phyloP scores from a whole-genome alignment of 192 early-diverging fungal species.

The Dissophora ornata region DNA sequence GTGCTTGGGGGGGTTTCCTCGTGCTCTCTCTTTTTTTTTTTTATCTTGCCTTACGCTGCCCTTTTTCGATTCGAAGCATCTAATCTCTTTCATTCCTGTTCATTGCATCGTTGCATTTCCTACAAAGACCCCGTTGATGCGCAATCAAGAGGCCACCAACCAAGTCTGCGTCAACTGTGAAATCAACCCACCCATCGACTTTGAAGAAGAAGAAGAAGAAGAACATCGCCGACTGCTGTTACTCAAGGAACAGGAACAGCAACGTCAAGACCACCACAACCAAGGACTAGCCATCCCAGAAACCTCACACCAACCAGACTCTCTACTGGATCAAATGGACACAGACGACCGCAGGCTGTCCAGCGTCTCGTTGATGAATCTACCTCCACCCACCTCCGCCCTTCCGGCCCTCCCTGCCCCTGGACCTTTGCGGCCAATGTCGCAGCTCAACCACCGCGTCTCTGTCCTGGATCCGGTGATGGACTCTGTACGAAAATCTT shows the following conservation, averaged over 20 bases:
- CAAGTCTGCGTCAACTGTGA: constrained; percentile 44
- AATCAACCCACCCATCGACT: constrained; percentile 40
- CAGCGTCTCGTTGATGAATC: background rate
- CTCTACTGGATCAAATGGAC: too few relatives aligned
- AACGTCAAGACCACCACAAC: background rate
- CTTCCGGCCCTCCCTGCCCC: constrained; percentile 5
- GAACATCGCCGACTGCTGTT: background rate
- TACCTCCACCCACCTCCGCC: constrained; percentile 9
- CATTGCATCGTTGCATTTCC: too few relatives aligned
- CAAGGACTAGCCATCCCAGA: background rate
- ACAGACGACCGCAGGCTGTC: too few relatives aligned
- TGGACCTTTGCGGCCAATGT: background rate
- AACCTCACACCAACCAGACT: too few relatives aligned
- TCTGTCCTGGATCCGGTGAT: constrained; percentile 31
- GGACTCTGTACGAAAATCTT: constrained; percentile 6
- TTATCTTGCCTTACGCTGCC: too few relatives aligned
- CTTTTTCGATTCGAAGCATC: too few relatives aligned
- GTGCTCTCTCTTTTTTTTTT: too few relatives aligned
- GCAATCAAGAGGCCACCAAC: constrained; percentile 39
- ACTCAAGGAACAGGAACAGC: background rate
- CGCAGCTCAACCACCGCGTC: background rate
- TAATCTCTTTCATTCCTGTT: too few relatives aligned
- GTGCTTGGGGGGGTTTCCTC: too few relatives aligned
- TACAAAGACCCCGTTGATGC: constrained; percentile 41
- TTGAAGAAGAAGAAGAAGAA: constrained; percentile 8